These are phyloP conservation scores for Metschnikowia borealis DNA, from an alignment of 805 yeast genomes.

Conservation along the genomic window DNA sequence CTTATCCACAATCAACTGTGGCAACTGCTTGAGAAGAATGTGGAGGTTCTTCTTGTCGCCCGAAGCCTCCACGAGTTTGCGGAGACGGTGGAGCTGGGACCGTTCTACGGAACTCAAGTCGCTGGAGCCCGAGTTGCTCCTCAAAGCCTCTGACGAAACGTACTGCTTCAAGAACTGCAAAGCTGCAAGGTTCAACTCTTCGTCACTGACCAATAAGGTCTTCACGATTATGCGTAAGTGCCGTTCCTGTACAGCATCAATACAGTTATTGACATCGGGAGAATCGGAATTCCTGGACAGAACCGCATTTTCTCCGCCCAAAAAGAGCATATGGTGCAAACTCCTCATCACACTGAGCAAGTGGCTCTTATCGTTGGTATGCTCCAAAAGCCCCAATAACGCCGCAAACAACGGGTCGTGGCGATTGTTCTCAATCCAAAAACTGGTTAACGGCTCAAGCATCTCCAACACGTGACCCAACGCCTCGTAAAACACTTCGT, in stretches of 20 bases:
- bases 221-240: constrained; percentile 54
- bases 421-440: constrained; percentile 67
- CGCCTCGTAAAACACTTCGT: constrained; percentile 50
- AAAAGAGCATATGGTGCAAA: constrained; percentile 68
- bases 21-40: constrained; percentile 55
- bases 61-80: constrained; percentile 51
- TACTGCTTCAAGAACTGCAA: constrained; percentile 83
- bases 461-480: constrained; percentile 70
- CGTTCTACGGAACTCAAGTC: constrained; percentile 25
- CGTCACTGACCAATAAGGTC: constrained; percentile 58
- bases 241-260: constrained; percentile 32
- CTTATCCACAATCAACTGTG: constrained; percentile 46
- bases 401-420: constrained; percentile 65
- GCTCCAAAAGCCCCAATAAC: constrained; percentile 47
- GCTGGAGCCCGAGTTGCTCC: constrained; percentile 20
- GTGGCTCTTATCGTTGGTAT: constrained; percentile 62
- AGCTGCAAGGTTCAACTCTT: constrained; percentile 69
- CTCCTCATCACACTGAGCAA: constrained; percentile 70
- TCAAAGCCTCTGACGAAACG: constrained; percentile 54
- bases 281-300: constrained; percentile 9
- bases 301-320: constrained; percentile 22
- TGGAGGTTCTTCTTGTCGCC: constrained; percentile 46
- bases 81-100: constrained; percentile 34
- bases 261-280: constrained; percentile 37
- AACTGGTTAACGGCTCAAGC: constrained; percentile 79